Base-by-base conservation (phyloP, 148 eudicot genomes). In the Bassia scoparia region DNA sequence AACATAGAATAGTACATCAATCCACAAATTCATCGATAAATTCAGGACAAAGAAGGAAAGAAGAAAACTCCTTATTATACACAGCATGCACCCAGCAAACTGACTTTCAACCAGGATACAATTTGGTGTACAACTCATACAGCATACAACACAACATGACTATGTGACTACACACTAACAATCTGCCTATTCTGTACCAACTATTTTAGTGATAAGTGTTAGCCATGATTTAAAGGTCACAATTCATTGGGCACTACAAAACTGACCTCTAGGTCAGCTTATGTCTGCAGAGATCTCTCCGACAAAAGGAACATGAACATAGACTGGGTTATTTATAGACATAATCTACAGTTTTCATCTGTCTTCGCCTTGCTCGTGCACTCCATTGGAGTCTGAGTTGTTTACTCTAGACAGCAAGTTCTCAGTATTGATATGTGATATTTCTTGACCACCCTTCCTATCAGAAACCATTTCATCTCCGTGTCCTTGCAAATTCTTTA, bases 331-430 rank as follows among this genome's bases (percentile, higher is more conserved):
- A 37, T 24, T 20, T 2, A 59, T 41, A 41, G 12, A 41, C 46
- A 14, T 41, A 6, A n/a, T 1, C 1, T 59, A 3, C 23, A 44
- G 72, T 20, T 60, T 34, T 73, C 49, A 72, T 52, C 46, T 76
- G 48, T 44, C 48, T 11, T 62, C 71, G 33, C 66, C 77, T 71
- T 7, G 68, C 56, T 73, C 66, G 46, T 72, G 74, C 35, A 61
- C 70, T 64, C 76, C 78, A 58, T 76, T 80, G 9, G 80, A 73
- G 54, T 67, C 37, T 10, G 80, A 23, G 29, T 70, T 73, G 61
- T 79, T 70, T n/a, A 83, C 83, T 70, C 60, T 80, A 21, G 82
- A 77, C 35, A 76, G 72, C 38, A 79, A 65, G 61, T 83, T 79
- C 76, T 79, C 83, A 11, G 85, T 76, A 66, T 61, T 81, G 33